phyloP scores from a whole-genome alignment of 225 moss, liverwort and hornwort genomes.

The Neckera pumila region DNA sequence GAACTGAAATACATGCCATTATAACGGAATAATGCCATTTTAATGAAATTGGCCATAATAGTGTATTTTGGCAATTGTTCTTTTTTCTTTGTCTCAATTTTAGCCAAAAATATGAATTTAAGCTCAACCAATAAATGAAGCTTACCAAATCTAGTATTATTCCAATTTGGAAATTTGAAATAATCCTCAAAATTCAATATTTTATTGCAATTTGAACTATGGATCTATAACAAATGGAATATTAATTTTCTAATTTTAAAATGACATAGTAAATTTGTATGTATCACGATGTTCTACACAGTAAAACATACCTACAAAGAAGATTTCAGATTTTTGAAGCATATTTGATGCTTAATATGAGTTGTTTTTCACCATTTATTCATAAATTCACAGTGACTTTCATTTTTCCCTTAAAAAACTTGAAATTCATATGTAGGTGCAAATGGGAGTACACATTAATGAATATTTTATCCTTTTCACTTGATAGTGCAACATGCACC shows the following conservation, averaged over 20 bases:
- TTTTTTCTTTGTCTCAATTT: neutral
- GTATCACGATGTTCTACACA: neutral
- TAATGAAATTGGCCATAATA: too few species aligned
- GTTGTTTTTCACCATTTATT: neutral
- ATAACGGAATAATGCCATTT: too few species aligned
- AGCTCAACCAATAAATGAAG: neutral
- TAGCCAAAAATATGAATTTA: neutral
- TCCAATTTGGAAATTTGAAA: neutral
- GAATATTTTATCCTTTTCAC: too few species aligned
- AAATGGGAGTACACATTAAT: neutral
- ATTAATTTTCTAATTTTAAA: neutral
- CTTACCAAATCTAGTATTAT: neutral
- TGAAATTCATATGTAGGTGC: neutral
- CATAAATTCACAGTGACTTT: fast-evolving
- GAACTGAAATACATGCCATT: too few species aligned
- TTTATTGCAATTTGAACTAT: neutral
- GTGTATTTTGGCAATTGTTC: neutral
- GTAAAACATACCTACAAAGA: neutral
- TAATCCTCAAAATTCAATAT: neutral
- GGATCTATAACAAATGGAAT: fast-evolving
- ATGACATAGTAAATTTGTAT: neutral
- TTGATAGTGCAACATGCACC: neutral
- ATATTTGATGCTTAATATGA: neutral
- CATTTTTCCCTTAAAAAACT: neutral
- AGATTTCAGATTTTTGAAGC: neutral